A percentile compares a stretch with the other conserved stretches of the same genome.
Conservation (phyloP, 2,329 filamentous ascomycete species). For the Allantophomopsis lycopodina region DNA sequence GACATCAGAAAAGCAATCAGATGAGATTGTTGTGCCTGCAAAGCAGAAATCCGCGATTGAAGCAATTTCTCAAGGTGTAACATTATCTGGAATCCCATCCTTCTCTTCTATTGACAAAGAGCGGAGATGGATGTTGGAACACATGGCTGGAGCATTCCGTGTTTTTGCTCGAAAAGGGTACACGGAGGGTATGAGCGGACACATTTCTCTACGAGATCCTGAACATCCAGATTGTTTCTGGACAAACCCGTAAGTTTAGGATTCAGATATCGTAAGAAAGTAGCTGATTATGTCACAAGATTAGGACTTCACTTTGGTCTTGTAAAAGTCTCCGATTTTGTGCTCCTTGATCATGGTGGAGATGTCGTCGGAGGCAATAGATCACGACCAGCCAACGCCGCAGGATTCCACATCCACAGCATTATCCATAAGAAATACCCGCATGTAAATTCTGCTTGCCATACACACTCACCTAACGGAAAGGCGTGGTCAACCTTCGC, state of each 20-base stretch:
- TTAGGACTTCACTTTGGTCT: slow-evolving; percentile 1
- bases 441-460: slow-evolving; percentile 2
- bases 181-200: slow-evolving; percentile 24
- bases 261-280: too few species aligned
- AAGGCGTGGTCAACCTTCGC: slow-evolving; percentile 3
- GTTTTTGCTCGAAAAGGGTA: slow-evolving; percentile 25
- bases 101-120: slow-evolving; percentile 10
- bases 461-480: slow-evolving; percentile 2
- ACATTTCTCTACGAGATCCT: slow-evolving; percentile 19
- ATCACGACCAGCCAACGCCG: slow-evolving; percentile 1
- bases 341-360: slow-evolving; percentile 26
- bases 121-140: slow-evolving; percentile 25
- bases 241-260: too few species aligned
- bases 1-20: too few species aligned
- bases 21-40: too few species aligned
- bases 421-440: slow-evolving; percentile 2
- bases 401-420: slow-evolving; percentile 4
- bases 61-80: too few species aligned
- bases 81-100: slow-evolving; percentile 5
- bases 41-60: too few species aligned
- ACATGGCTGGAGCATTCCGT: slow-evolving; percentile 27
- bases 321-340: slow-evolving; percentile 28
- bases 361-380: slow-evolving; percentile 24
- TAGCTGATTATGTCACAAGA: too few species aligned
- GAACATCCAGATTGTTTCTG: slow-evolving; percentile 7